Conservation (phyloP, 768 basidiomycete species). For the Amanita polypyramis region DNA sequence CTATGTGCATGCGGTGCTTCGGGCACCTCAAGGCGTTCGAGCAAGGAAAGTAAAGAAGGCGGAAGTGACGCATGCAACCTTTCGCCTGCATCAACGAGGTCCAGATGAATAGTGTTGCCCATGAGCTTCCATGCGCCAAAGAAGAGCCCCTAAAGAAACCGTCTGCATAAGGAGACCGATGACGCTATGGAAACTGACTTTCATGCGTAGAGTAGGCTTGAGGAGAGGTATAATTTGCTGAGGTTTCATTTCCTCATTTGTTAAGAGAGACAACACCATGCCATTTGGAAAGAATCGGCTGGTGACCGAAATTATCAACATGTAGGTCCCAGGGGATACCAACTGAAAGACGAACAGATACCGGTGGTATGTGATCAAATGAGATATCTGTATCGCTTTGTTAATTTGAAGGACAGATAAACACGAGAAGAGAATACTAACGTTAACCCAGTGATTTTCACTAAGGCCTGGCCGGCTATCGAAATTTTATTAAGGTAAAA, state of each 20-base stretch:
- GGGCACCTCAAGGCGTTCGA: neutral
- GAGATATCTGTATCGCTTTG: constrained; percentile 43
- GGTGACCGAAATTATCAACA: constrained; percentile 2
- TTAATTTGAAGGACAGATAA: constrained; percentile 7
- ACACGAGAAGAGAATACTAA: constrained; percentile 23
- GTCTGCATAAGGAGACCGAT: neutral
- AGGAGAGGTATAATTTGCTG: constrained; percentile 66
- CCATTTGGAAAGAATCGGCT: constrained; percentile 87
- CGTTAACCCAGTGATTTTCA: constrained; percentile 84
- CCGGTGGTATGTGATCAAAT: constrained; percentile 87
- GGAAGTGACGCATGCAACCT: constrained; percentile 16
- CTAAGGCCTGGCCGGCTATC: constrained; percentile 62
- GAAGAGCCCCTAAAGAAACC: constrained; percentile 45
- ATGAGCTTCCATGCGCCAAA: constrained; percentile 66
- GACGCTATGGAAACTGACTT: constrained; percentile 29
- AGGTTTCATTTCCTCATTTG: constrained; percentile 68
- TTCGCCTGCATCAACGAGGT: constrained; percentile 52
- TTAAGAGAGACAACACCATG: constrained; percentile 73
- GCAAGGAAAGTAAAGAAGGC: neutral
- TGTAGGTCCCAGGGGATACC: neutral
- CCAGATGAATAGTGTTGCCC: constrained; percentile 49
- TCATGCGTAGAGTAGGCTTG: constrained; percentile 68
- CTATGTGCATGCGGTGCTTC: constrained; percentile 4
- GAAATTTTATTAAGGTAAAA: constrained; percentile 9
- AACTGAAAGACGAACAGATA: constrained; percentile 52